phyloP scores from a whole-genome alignment of 345 rosid genomes.

The Anacardium occidentale region DNA sequence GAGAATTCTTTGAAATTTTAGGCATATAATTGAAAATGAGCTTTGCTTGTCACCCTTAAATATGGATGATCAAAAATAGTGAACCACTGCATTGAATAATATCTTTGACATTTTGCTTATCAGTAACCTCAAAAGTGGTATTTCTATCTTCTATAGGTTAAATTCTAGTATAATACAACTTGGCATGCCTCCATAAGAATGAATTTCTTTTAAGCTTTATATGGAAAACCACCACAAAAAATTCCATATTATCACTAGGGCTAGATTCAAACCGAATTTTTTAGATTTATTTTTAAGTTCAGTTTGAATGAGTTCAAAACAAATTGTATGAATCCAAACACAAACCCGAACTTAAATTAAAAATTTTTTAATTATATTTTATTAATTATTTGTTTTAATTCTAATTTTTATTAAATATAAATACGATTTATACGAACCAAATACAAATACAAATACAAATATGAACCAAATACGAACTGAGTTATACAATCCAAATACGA shows the following conservation, averaged over 20 bases:
- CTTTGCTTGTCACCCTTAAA: not conserved
- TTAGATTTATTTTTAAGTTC: no score
- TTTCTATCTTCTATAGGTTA: not conserved
- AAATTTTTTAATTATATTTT: no score
- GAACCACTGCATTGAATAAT: not conserved
- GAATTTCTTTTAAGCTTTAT: conserved; percentile 6
- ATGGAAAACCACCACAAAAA: not conserved
- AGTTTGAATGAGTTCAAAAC: no score
- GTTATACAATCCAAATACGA: no score
- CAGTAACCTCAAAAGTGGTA: not conserved
- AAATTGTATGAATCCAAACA: no score
- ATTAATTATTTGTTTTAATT: no score
- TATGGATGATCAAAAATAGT: not conserved
- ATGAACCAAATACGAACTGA: no score
- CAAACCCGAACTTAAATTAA: no score
- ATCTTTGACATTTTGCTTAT: not conserved
- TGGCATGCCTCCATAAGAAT: not conserved
- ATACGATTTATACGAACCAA: no score
- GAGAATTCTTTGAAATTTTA: not conserved
- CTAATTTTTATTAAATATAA: no score
- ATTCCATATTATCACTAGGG: not conserved
- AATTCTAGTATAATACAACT: conserved; percentile 10
- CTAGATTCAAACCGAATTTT: no score
- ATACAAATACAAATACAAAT: no score
- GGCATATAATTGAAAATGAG: not conserved